Base-by-base conservation (phyloP, 2,329 filamentous ascomycete genomes). In the Teratosphaeria nubilosa region DNA sequence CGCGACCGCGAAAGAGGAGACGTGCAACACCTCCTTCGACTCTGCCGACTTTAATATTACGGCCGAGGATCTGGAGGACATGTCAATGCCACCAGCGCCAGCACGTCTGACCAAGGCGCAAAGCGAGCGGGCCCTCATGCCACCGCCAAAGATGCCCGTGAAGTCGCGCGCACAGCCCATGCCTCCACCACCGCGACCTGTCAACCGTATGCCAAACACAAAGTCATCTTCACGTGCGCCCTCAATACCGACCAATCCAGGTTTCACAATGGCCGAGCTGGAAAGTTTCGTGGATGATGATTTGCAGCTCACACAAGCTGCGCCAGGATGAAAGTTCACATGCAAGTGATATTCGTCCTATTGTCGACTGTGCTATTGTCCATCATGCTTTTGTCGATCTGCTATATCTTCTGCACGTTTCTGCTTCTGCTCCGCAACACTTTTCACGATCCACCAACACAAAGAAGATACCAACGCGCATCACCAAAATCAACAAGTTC, bases 41-140 rank as follows among this genome's bases (percentile, higher is more conserved):
- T 70, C 71, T 2, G 69, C 70, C 58, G 72, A 75, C 53, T 68
- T 77, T 22, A 71, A 75, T 53, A 70, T 76, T 52, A 73, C 72
- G 0, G 62, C 69, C 5, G 73, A 76, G 14, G 75, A 78, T 51
- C 60, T 77, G 11, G 72, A 75, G 34, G 67, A 71, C 48, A 60
- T 71, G n/a, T 66, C 67, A 22, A 57, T 64, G 53, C 56, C 65
- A 37, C 58, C 51, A 51, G 30, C 57, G 37, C 41, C 54, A 50
- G 51, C 14, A 30, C 51, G n/a, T 41, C 41, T 51, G 51, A 48
- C 16, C 20, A 34, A 51, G 27, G 25, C 41, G 11, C 32, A 41
- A 16, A 54, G 10, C 16, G 55, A 57, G 24, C 30, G 45, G 9
- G 45, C 51, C 22, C 58, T 60, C 5, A 63, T 62, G 61, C 61